Percentiles rank a stretch among this genome's conserved stretches.
Conservation (phyloP, 305 asterid genomes). For the Fraxinus floribunda region DNA sequence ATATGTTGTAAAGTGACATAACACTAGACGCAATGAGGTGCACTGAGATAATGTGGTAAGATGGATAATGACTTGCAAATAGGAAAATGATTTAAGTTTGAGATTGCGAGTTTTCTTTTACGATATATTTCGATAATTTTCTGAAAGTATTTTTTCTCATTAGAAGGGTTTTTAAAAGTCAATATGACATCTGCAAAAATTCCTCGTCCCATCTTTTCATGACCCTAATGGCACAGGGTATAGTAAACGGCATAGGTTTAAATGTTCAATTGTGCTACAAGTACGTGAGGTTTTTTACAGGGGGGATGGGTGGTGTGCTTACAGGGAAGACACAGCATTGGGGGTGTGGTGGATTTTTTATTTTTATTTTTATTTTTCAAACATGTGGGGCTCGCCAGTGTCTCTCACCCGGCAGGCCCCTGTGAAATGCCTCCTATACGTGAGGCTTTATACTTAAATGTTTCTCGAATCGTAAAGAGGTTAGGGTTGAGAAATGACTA, state of each 20-base stretch:
- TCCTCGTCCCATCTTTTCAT: not conserved
- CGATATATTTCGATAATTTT: no score
- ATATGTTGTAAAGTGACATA: not conserved
- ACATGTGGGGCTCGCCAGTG: no score
- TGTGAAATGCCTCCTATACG: no score
- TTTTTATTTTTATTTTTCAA: no score
- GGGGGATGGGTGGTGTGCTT: no score
- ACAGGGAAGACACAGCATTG: no score
- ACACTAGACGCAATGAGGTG: not conserved
- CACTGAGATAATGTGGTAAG: not conserved
- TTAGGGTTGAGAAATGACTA: not conserved
- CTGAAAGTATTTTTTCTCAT: not conserved
- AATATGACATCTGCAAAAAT: not conserved
- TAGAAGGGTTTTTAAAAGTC: not conserved
- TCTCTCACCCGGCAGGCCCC: no score
- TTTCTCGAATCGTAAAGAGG: not conserved
- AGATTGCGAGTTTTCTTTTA: not conserved
- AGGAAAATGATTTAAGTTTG: not conserved
- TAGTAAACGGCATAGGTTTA: not conserved
- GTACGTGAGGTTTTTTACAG: no score
- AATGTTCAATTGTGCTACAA: not conserved
- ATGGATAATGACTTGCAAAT: not conserved
- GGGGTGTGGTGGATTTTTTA: no score
- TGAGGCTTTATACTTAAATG: no score
- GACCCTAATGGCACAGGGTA: not conserved